Conservation (phyloP, 208 protist species). For the Lotmaria passim region DNA sequence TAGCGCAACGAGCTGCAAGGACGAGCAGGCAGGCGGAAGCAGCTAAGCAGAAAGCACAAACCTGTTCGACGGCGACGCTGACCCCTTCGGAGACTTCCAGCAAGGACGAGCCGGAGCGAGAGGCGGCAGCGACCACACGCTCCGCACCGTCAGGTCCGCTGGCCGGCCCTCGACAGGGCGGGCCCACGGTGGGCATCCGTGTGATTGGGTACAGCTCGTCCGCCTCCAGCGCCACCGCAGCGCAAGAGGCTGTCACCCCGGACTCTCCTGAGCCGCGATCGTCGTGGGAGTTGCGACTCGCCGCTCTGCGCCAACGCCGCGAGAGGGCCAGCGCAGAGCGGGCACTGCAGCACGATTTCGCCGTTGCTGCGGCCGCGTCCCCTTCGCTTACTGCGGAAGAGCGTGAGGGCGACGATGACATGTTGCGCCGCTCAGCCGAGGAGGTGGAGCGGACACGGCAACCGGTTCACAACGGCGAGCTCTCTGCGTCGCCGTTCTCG, state of each 20-base stretch:
- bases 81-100: too few relatives aligned
- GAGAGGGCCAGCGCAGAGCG: not conserved
- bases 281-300: slow-evolving; percentile 25
- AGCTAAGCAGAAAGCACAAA: too few relatives aligned
- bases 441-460: slow-evolving; percentile 3
- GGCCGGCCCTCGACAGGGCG: not conserved
- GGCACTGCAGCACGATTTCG: not conserved
- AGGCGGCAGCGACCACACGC: too few relatives aligned
- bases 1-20: too few relatives aligned
- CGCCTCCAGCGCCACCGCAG: not conserved
- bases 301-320: slow-evolving; percentile 19
- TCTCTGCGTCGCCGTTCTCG: slow-evolving; percentile 15
- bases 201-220: slow-evolving; percentile 1
- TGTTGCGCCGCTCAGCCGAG: not conserved
- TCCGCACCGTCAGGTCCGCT: not conserved
- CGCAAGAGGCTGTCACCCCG: not conserved
- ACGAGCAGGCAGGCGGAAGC: too few relatives aligned
- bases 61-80: too few relatives aligned
- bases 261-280: slow-evolving; percentile 9
- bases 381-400: not conserved
- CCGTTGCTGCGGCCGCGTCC: not conserved
- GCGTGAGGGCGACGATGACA: not conserved
- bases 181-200: not conserved
- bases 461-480: not conserved
- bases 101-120: too few relatives aligned